Evolutionary conservation across 306 rosid species (phyloP).

Genomic region (Sicyos edulis): DNA sequence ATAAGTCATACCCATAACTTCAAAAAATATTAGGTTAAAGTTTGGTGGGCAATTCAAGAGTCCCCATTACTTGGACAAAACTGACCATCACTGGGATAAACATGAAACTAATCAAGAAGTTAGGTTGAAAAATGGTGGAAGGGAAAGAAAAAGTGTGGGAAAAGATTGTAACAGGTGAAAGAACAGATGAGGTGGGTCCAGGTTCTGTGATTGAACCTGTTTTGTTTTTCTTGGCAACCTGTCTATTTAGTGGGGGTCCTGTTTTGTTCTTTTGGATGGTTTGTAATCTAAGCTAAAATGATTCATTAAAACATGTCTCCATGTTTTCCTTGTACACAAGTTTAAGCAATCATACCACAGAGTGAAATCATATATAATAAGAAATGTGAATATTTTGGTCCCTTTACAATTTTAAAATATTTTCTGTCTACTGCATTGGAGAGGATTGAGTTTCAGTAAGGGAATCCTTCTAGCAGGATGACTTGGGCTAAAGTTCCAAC

Average conservation of each 20-base stretch:
- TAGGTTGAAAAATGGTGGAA: slow-evolving; percentile 19
- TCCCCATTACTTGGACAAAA: neutral
- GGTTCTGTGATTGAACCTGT: slow-evolving; percentile 7
- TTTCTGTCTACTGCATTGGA: neutral
- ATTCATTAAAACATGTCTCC: slow-evolving; percentile 5
- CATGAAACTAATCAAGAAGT: slow-evolving; percentile 8
- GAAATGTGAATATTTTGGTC: neutral
- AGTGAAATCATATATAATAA: neutral
- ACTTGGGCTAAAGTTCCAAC: neutral
- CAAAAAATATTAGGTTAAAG: slow-evolving; percentile 1
- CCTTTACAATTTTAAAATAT: neutral
- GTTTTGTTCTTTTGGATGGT: slow-evolving; percentile 4
- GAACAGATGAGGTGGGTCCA: neutral
- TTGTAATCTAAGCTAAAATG: slow-evolving; percentile 20
- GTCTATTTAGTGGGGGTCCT: slow-evolving; percentile 14
- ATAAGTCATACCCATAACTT: too few species aligned
- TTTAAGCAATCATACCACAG: neutral
- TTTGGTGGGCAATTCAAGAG: slow-evolving; percentile 14
- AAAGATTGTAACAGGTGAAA: neutral
- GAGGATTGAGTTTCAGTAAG: neutral
- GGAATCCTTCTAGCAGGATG: neutral
- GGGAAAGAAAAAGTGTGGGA: slow-evolving; percentile 10
- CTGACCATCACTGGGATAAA: neutral
- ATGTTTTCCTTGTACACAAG: slow-evolving; percentile 10
- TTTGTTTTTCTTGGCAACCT: slow-evolving; percentile 14